Evolutionary conservation across 2,329 filamentous ascomycete species (phyloP).

Genomic region (Beauveria brongniartii): DNA sequence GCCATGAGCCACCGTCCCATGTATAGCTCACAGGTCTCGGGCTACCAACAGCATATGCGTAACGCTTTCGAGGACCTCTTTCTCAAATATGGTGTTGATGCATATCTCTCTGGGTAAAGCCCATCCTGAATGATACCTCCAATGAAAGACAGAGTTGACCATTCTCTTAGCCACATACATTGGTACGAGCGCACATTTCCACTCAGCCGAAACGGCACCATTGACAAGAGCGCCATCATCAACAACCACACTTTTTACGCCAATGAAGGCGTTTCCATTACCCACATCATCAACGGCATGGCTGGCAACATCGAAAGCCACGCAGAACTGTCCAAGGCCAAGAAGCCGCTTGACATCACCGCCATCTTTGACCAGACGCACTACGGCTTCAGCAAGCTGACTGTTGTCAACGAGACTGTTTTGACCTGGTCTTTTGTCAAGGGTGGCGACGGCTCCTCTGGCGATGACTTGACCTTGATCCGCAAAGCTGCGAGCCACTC

Average conservation of each 20-base stretch:
- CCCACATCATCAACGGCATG: conserved; percentile 44
- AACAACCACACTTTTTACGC: conserved; percentile 40
- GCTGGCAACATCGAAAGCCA: conserved; percentile 45
- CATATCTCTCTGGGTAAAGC: conserved; percentile 27
- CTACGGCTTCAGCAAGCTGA: conserved; percentile 37
- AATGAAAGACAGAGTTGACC: neutral
- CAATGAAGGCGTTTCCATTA: conserved; percentile 39
- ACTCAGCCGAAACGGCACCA: conserved; percentile 23
- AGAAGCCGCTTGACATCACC: conserved; percentile 32
- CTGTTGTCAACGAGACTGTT: conserved; percentile 27
- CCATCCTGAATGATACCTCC: neutral
- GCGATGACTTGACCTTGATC: conserved; percentile 27
- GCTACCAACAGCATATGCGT: conserved; percentile 35
- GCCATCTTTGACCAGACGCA: conserved; percentile 35
- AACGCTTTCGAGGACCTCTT: conserved; percentile 37
- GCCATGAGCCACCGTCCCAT: conserved; percentile 41
- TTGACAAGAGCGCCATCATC: conserved; percentile 32
- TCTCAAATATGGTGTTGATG: conserved; percentile 36
- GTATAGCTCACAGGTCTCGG: conserved; percentile 35
- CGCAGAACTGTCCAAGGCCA: conserved; percentile 26
- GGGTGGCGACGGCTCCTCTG: conserved; percentile 30
- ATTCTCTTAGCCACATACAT: conserved; percentile 15
- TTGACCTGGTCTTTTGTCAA: conserved; percentile 38
- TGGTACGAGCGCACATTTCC: conserved; percentile 19
- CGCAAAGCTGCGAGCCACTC: neutral